Base-by-base conservation (phyloP, 495 filamentous ascomycete species). In the Lineolata rhizophorae region DNA sequence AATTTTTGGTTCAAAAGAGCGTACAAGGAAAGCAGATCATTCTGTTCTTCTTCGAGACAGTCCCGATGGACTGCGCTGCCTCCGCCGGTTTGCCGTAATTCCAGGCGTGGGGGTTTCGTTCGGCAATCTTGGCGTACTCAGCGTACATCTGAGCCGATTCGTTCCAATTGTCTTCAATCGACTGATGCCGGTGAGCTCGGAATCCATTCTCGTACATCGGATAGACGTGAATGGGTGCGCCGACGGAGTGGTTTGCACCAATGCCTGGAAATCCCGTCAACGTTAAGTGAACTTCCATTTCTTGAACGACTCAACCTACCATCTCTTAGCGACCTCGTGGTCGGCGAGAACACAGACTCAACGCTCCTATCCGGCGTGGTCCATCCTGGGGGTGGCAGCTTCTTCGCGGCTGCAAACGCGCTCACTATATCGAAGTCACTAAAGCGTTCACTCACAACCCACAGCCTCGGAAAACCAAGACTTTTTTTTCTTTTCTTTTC, bases 21-120 rank as follows among this genome's bases (percentile, higher is more conserved):
- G 30, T 38, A 53, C 63, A 67, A 18, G 63, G 63, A 30, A 50
- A 57, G 35, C 60, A 64, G 26, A 67, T 64, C 56, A 67, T 61
- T 22, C 63, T 48, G 43, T 67, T 67, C 46, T 46, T 58, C 38
- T 59, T 53, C 2, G 48, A 45, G 3, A 62, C 49, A 8, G 48
- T 54, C 4, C 51, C 56, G 43, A 67, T 65, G 0, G 33, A 38
- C 9, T 55, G 39, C 10, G 40, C 40, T 1, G 40, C 53, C 12
- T 55, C 52, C 3, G 48, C 41, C 2, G 44, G 39, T 19, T 47
- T 43, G 3, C 57, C 61, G 38, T 55, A 51, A 28, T 52, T 57
- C 63, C 63, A 67, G 0, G 61, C 49, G 41, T 52, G 45, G 5
- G 47, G 50, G 34, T 60, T 56, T 16, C 34, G 20, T 21, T 58